Base-by-base conservation (phyloP, 345 rosid species). In the Nasturtium officinale region DNA sequence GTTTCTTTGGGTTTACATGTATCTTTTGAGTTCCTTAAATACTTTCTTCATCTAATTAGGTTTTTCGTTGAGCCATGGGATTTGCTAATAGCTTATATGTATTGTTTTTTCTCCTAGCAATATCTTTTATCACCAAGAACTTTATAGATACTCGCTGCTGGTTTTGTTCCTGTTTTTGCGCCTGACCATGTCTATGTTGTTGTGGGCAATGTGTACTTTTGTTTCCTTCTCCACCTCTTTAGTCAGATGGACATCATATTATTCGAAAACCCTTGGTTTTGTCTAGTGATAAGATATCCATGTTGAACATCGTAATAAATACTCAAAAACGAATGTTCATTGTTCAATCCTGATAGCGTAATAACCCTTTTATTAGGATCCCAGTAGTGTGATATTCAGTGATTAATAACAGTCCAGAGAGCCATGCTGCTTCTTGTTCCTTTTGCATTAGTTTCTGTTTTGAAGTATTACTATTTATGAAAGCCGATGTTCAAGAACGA, bases 401-500 rank as follows among this genome's bases (percentile, higher is more conserved):
- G 48, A 45, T 15, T 33, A 45, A 6, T 20, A 28, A 30, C 10
- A 18, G 21, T 45, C 77, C 7, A 55, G 18, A 55, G 29, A 32
- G 28, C 29, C 15, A 45, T 65, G 38, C 38, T 45, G 4, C 13
- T 66, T 56, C 25, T 23, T 55, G 71, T 13, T 57, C 42, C 9
- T 47, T 66, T 35, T 0, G 58, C 43, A 9, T 48, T 25, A 13
- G 42, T 30, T 50, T 65, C 16, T 48, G 50, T 56, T 45, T 35
- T 13, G 51, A 26, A 29, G 20, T 17, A 33, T 25, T 55, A 28
- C 51, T 46, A 33, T 23, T 35, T 26, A 23, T 45, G 59, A 15
- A 60, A 52, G 55, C n/a, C 7, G 73, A n/a, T 59, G 69, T 32
- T 60, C 26, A 68, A 61, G 64, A 53, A 61, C 1, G 64, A 61